Percentiles rank a stretch among this genome's conserved stretches.
Evolutionary conservation across 768 basidiomycete species (phyloP).

Genomic region (Calocera viscosa): DNA sequence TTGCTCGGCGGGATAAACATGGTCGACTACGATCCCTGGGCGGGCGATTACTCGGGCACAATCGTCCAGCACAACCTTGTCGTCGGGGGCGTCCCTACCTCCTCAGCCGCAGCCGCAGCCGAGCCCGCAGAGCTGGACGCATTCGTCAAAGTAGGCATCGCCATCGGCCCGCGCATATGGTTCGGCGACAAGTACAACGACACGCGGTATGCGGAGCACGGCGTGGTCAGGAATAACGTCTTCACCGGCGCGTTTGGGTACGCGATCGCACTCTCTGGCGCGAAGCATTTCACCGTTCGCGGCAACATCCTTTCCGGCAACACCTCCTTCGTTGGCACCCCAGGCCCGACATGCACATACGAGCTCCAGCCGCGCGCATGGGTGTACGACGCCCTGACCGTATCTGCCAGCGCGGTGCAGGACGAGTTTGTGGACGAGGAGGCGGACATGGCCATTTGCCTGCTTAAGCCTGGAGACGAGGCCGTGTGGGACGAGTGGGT

Average conservation of each 20-base stretch:
- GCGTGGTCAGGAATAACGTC: constrained; percentile 43
- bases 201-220: constrained; percentile 34
- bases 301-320: constrained; percentile 50
- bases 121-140: constrained; percentile 34
- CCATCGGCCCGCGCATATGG: constrained; percentile 66
- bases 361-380: neutral
- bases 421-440: constrained; percentile 5
- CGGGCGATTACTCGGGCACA: constrained; percentile 50
- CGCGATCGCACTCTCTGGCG: constrained; percentile 53
- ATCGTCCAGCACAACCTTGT: constrained; percentile 56
- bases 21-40: constrained; percentile 58
- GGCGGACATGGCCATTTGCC: neutral
- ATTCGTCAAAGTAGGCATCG: constrained; percentile 68
- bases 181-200: constrained; percentile 50
- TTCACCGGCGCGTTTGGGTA: constrained; percentile 42
- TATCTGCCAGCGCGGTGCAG: neutral
- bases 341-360: constrained; percentile 50
- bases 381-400: constrained; percentile 3
- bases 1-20: constrained; percentile 65
- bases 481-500: constrained; percentile 4
- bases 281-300: constrained; percentile 52
- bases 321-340: constrained; percentile 59
- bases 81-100: constrained; percentile 56
- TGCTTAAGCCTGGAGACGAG: constrained; percentile 4
- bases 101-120: constrained; percentile 28